Evolutionary conservation across 805 yeast species (phyloP).

Genomic region (Priceomyces medius): DNA sequence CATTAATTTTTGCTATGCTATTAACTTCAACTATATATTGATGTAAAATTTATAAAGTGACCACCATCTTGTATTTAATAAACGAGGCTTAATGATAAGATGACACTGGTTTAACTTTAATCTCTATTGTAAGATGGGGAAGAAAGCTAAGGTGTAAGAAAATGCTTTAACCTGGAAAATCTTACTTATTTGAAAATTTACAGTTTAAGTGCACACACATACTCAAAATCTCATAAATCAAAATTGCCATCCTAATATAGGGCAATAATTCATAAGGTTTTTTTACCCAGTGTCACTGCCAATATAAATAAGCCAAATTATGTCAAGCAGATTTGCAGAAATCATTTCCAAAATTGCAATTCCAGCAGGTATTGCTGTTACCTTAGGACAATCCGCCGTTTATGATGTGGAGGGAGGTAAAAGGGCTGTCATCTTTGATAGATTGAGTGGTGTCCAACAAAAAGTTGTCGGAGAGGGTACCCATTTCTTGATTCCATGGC

Average conservation of each 20-base stretch:
- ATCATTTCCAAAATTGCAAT: slow-evolving; percentile 52
- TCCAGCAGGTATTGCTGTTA: slow-evolving; percentile 66
- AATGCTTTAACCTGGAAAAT: no score
- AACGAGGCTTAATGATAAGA: no score
- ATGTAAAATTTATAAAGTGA: no score
- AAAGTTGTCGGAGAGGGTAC: slow-evolving; percentile 96
- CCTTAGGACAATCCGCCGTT: slow-evolving; percentile 77
- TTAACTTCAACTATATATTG: no score
- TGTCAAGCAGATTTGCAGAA: slow-evolving; percentile 39
- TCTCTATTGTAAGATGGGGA: no score
- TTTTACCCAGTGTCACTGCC: neutral
- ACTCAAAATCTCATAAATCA: neutral
- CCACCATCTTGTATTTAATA: no score
- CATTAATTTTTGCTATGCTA: no score
- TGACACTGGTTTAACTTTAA: no score
- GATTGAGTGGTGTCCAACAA: slow-evolving; percentile 83
- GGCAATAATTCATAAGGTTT: neutral
- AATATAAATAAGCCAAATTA: slow-evolving; percentile 8
- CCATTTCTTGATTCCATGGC: slow-evolving; percentile 93
- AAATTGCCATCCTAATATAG: neutral
- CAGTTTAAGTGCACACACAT: neutral
- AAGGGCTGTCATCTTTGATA: slow-evolving; percentile 92
- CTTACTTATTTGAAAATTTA: neutral
- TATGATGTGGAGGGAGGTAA: slow-evolving; percentile 96
- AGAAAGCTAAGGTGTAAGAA: no score